Base-by-base conservation (phyloP, 1,139 yeast species). In the Ashbya aceris region DNA sequence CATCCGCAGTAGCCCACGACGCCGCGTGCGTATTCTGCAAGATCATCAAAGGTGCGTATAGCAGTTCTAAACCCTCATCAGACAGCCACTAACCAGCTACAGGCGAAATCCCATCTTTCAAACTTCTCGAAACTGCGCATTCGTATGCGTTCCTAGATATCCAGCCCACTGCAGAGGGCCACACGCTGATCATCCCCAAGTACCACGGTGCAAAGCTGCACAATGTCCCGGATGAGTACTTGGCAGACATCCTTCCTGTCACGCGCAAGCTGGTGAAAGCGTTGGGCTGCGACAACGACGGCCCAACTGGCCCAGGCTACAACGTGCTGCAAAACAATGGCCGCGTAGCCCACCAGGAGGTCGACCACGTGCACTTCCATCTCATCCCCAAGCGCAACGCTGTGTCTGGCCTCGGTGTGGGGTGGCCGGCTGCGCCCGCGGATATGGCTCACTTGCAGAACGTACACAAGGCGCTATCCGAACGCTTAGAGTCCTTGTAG, bases 311-410 rank as follows among this genome's bases (percentile, higher is more conserved):
- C 32, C 72, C 68, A 38, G 96, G 96, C 33, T 89, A 89, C 73
- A 89, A 89, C 61, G 64, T 89, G 27, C 71, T 89, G 51, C 97
- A 89, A 65, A 91, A 91, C 70, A 89, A 91, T 54, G 97, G 96
- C 32, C 66, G 83, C 55, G 79, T 87, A 58, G 97, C 97, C 17
- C 96, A 89, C 61, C 97, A 91, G 66, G 78, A 73, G 45, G 96
- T 91, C 47, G 95, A 83, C 56, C 98, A 91, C 62, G 96, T 89
- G 45, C 98, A 89, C 64, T 83, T 91, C 73, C 98, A 91, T 61
- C 76, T 91, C 64, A 91, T 91, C 57, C 98, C 98, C 36, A 89
- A 89, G 72, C 73, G 72, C 45, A 79, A 79, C 53, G 68, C 62
- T 2, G 71, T 71, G 32, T 69, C 87, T 12, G 97, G 97, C 0